Percentiles rank a stretch among this genome's conserved stretches.
phyloP scores from a whole-genome alignment of 148 eudicot species.

The Silene latifolia region DNA sequence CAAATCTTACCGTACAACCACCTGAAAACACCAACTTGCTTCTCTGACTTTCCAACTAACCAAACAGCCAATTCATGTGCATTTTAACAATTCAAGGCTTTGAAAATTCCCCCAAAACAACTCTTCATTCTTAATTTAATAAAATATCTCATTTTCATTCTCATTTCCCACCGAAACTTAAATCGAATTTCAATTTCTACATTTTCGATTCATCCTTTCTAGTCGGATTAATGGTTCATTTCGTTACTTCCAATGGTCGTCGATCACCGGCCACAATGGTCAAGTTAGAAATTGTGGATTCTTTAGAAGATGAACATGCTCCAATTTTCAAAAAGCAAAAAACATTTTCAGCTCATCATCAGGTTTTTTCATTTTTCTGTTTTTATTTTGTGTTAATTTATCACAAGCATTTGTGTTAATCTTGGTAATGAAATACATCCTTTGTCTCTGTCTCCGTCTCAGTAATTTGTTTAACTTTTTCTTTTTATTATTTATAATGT shows the following conservation, averaged over 20 bases:
- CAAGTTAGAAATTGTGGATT: conserved; percentile 45
- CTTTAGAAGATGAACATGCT: conserved; percentile 36
- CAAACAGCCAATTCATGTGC: conserved; percentile 11
- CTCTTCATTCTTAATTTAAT: conserved; percentile 1
- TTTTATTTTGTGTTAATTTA: background rate
- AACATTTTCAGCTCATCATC: conserved; percentile 24
- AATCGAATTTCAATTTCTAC: background rate
- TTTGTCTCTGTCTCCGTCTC: no score
- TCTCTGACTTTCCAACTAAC: conserved; percentile 7
- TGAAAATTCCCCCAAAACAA: conserved; percentile 13
- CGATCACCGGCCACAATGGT: conserved; percentile 17
- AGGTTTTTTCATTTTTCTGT: conserved; percentile 19
- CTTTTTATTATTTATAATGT: no score
- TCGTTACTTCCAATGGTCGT: conserved; percentile 25
- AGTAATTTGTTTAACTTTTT: no score
- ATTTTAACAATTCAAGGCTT: conserved; percentile 22
- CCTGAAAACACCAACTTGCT: background rate
- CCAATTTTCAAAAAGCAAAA: conserved; percentile 40
- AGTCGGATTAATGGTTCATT: conserved; percentile 26
- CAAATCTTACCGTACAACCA: no score
- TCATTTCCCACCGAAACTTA: conserved; percentile 5
- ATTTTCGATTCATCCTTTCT: background rate
- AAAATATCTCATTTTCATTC: conserved; percentile 15
- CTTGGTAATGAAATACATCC: no score
- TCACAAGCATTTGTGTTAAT: no score